phyloP scores from a whole-genome alignment of 305 asterid species.

The Andrographis paniculata region DNA sequence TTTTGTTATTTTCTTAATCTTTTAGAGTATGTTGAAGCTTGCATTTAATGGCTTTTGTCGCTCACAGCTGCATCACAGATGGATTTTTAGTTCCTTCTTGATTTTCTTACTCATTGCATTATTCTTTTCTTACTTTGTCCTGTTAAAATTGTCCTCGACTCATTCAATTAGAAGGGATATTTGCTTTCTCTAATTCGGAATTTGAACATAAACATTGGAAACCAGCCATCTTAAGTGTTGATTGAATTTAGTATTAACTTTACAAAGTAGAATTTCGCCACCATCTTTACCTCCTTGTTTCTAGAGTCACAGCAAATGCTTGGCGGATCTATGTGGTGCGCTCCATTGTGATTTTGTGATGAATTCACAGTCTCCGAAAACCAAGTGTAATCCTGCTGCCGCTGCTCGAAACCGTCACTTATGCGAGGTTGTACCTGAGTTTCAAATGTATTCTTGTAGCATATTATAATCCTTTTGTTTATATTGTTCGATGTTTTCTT shows the following conservation, averaged over 20 bases:
- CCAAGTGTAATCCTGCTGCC: slow-evolving; percentile 91
- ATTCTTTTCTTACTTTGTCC: not conserved
- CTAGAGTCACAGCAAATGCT: slow-evolving; percentile 77
- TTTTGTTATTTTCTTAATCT: slow-evolving; percentile 15
- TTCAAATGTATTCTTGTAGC: slow-evolving; percentile 6
- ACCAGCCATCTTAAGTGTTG: not conserved
- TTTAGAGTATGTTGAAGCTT: not conserved
- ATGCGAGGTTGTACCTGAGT: slow-evolving; percentile 58
- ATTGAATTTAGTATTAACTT: slow-evolving; percentile 1
- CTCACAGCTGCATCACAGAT: slow-evolving; percentile 1
- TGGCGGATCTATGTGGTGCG: slow-evolving; percentile 92
- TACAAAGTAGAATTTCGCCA: slow-evolving; percentile 1
- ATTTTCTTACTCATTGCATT: slow-evolving; percentile 6
- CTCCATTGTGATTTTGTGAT: slow-evolving; percentile 74
- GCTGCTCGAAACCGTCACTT: slow-evolving; percentile 69
- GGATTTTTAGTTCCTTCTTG: slow-evolving; percentile 11
- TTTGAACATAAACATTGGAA: not conserved
- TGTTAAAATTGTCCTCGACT: too few relatives aligned
- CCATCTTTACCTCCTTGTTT: slow-evolving; percentile 18
- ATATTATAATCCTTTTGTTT: slow-evolving; percentile 10
- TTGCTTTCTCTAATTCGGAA: not conserved
- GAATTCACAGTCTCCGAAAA: slow-evolving; percentile 44
- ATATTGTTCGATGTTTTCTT: slow-evolving; percentile 16
- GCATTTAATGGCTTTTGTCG: not conserved
- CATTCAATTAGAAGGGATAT: not conserved